Percentiles rank a stretch among this genome's conserved stretches.
Conservation (phyloP, 2,329 filamentous ascomycete species). For the Colletotrichum sp. region DNA sequence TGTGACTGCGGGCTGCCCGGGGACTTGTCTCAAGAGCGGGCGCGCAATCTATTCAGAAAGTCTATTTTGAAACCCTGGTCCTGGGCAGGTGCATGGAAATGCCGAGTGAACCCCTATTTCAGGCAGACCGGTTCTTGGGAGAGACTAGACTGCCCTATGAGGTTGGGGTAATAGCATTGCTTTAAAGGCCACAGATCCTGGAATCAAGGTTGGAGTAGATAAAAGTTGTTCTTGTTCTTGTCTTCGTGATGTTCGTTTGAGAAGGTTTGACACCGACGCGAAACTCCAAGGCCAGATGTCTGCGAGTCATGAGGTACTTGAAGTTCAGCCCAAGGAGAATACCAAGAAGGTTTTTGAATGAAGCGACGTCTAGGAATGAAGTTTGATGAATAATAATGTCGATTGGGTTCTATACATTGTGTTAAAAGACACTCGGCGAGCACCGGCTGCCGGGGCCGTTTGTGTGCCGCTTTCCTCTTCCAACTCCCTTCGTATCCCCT, state of each 20-base stretch:
- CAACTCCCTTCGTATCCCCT: too few relatives aligned
- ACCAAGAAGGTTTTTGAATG: background rate
- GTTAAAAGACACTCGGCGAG: too few relatives aligned
- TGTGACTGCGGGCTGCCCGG: background rate
- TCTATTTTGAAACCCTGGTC: background rate
- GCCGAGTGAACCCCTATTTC: background rate
- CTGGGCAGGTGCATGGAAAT: background rate
- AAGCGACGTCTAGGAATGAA: background rate
- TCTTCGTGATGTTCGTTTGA: background rate
- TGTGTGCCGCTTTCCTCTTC: too few relatives aligned
- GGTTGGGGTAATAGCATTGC: background rate
- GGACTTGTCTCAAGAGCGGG: background rate
- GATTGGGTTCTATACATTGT: too few relatives aligned
- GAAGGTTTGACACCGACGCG: background rate
- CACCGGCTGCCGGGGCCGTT: too few relatives aligned
- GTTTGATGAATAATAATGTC: too few relatives aligned
- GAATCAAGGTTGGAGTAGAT: background rate
- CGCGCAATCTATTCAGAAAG: background rate
- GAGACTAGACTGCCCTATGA: background rate
- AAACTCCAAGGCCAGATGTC: background rate
- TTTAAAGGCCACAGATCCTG: background rate
- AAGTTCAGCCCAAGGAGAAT: background rate
- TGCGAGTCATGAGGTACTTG: background rate
- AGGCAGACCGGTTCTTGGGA: background rate
- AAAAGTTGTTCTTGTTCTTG: rapidly evolving